Evolutionary conservation across 768 basidiomycete genomes (phyloP).

Genomic region (Hirschioporus abietinus): DNA sequence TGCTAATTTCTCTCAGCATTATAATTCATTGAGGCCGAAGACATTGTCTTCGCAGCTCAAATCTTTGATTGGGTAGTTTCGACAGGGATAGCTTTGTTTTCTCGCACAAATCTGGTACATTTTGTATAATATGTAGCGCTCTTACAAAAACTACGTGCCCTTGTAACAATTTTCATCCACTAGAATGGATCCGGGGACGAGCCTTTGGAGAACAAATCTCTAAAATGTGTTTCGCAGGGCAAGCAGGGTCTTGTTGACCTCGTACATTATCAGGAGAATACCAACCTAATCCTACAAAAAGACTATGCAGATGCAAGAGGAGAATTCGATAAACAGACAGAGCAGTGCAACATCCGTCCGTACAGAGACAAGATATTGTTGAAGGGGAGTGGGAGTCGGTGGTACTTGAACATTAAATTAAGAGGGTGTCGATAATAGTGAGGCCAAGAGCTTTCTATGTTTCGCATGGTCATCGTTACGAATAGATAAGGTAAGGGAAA

Average conservation of each 20-base stretch:
- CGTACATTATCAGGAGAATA: background rate
- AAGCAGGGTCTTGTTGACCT: too few species aligned
- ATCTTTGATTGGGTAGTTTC: too few species aligned
- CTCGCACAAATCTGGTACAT: too few species aligned
- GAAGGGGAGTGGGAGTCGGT: background rate
- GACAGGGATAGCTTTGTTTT: too few species aligned
- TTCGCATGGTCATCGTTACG: background rate
- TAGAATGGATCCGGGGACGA: too few species aligned
- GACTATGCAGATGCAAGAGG: background rate
- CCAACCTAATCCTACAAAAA: slow-evolving; percentile 5
- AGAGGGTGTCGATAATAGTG: background rate
- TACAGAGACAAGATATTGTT: background rate
- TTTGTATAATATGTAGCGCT: too few species aligned
- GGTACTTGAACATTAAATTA: background rate
- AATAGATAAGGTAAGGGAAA: slow-evolving; percentile 1
- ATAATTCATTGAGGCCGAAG: slow-evolving; percentile 76
- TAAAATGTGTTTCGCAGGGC: too few species aligned
- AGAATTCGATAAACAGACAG: background rate
- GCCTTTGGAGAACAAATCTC: too few species aligned
- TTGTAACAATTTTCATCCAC: too few species aligned
- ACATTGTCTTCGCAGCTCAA: too few species aligned
- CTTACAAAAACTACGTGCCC: too few species aligned
- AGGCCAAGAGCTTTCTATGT: background rate
- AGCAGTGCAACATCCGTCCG: background rate
- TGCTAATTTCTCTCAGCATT: slow-evolving; percentile 53